These are phyloP conservation scores for Cupressus sempervirens DNA, from an alignment of 75 land plant genomes.

Conservation along the genomic window DNA sequence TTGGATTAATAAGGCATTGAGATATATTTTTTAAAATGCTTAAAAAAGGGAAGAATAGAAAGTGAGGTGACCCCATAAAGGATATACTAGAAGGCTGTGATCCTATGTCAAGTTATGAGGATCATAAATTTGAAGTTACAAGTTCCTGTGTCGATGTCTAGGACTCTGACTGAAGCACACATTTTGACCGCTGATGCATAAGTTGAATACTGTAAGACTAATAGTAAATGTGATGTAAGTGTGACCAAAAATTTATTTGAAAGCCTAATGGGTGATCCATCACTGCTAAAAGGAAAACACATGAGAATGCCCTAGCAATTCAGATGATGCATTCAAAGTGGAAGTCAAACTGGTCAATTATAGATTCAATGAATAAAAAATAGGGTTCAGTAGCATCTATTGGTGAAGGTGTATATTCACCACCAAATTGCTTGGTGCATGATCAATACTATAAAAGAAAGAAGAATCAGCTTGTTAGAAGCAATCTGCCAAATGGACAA, in stretches of 20 bases:
- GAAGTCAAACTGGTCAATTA: conserved; percentile 72
- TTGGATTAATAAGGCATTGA: too few species aligned
- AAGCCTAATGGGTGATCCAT: not conserved
- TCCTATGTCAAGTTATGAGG: too few species aligned
- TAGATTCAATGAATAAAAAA: conserved; percentile 26
- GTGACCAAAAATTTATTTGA: not conserved
- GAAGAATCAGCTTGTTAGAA: conserved; percentile 75
- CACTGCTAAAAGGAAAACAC: not conserved
- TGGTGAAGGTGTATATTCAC: conserved; percentile 4
- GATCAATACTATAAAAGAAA: conserved; percentile 70
- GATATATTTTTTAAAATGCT: too few species aligned
- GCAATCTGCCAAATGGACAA: conserved; percentile 18
- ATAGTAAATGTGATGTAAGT: not conserved
- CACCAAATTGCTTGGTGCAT: conserved; percentile 7
- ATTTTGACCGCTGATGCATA: not conserved
- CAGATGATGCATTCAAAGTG: conserved; percentile 37
- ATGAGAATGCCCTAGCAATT: not conserved
- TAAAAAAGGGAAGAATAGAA: too few species aligned
- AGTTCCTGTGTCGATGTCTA: not conserved
- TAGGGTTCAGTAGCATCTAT: conserved; percentile 1
- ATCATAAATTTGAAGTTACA: too few species aligned
- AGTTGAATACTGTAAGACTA: not conserved
- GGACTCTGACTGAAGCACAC: not conserved
- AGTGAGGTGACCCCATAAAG: too few species aligned
- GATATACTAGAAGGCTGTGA: too few species aligned